These are phyloP conservation scores for Pistacia vera DNA, from an alignment of 345 rosid species.

Conservation along the genomic window DNA sequence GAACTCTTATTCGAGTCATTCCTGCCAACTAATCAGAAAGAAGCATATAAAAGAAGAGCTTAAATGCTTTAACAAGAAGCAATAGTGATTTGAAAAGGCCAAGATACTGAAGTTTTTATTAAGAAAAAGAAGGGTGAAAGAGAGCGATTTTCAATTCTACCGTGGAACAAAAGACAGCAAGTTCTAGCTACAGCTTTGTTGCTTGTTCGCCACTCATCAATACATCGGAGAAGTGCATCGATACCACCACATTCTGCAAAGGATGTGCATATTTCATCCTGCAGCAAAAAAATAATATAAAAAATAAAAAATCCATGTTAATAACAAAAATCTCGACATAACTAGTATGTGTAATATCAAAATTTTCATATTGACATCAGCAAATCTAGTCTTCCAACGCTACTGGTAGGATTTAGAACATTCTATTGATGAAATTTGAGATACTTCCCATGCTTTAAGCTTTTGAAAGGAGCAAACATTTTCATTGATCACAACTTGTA, in stretches of 20 bases:
- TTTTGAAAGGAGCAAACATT: neutral
- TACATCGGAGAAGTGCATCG: conserved; percentile 67
- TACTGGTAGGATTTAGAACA: neutral
- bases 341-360: neutral
- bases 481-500: neutral
- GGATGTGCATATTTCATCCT: conserved; percentile 87
- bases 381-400: neutral
- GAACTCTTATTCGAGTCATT: conserved; percentile 80
- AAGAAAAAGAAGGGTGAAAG: neutral
- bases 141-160: conserved; percentile 31
- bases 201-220: conserved; percentile 81
- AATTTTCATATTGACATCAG: neutral
- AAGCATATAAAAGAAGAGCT: conserved; percentile 6
- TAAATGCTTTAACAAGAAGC: conserved; percentile 13
- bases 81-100: neutral
- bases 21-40: conserved; percentile 80
- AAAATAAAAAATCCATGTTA: neutral
- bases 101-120: neutral
- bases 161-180: conserved; percentile 82
- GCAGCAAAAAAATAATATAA: conserved; percentile 28
- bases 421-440: neutral
- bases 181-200: conserved; percentile 67
- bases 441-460: neutral
- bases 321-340: neutral
- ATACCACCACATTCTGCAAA: conserved; percentile 92